Percentiles rank a stretch among this genome's conserved stretches.
Evolutionary conservation across 441 rosid species (phyloP).

Genomic region (Arabidopsis lyrata): DNA sequence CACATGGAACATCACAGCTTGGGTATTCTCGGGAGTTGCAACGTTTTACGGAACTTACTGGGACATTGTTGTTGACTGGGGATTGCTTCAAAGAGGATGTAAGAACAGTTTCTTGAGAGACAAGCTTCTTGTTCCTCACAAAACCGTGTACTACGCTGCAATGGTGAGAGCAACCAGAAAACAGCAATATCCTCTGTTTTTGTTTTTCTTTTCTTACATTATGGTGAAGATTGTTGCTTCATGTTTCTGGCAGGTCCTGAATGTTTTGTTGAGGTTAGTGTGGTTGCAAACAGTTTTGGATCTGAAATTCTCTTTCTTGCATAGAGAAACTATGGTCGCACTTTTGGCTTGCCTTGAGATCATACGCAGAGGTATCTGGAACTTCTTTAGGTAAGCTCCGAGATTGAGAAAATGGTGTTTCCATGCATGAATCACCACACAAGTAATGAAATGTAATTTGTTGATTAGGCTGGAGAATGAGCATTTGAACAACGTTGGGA

Average conservation of each 20-base stretch:
- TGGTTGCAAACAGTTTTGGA: conserved; percentile 71
- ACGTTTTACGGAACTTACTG: conserved; percentile 62
- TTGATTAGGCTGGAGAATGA: conserved; percentile 86
- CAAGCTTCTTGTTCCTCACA: conserved; percentile 69
- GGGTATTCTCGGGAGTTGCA: conserved; percentile 58
- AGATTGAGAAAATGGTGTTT: conserved; percentile 8
- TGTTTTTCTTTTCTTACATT: conserved; percentile 19
- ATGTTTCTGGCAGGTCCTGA: conserved; percentile 54
- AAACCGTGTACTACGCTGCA: conserved; percentile 58
- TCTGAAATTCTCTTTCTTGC: conserved; percentile 43
- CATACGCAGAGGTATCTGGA: conserved; percentile 92
- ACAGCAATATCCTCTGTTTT: not conserved
- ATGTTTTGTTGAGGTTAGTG: conserved; percentile 70
- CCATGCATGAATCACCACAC: not conserved
- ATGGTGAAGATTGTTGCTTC: conserved; percentile 16
- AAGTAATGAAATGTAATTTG: not conserved
- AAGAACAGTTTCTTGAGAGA: conserved; percentile 78
- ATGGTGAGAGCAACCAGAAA: conserved; percentile 55
- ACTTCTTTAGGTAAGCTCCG: conserved; percentile 74
- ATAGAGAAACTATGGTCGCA: conserved; percentile 48
- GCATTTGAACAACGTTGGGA: conserved; percentile 87
- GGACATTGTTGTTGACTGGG: conserved; percentile 84
- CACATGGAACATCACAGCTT: conserved; percentile 58
- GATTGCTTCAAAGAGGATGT: conserved; percentile 62
- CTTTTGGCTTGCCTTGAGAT: conserved; percentile 87